Percentiles rank a stretch among this genome's conserved stretches.
phyloP scores from a whole-genome alignment of 495 filamentous ascomycete species.

The Aspergillus conjunctus region DNA sequence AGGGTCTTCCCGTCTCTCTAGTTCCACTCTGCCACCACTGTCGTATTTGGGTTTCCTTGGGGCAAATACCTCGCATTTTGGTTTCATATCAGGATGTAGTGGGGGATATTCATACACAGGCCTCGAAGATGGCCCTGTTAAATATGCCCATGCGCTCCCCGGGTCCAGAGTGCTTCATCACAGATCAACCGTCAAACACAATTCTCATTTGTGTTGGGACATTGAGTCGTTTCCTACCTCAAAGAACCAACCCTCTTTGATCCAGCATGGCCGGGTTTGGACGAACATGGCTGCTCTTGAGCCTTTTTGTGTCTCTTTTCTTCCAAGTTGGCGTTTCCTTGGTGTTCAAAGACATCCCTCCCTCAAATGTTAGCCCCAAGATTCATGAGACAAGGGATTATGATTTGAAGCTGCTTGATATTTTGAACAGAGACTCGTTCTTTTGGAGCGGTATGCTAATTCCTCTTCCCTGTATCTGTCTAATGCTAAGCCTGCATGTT shows the following conservation, averaged over 20 bases:
- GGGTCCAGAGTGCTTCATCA: neutral
- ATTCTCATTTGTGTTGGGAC: neutral
- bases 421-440: constrained; percentile 16
- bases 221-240: neutral
- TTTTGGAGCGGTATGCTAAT: constrained; percentile 24
- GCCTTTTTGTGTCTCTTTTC: constrained; percentile 19
- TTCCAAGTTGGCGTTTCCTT: constrained; percentile 17
- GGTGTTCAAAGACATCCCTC: constrained; percentile 14
- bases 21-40: neutral
- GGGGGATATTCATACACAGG: neutral
- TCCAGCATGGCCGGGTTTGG: constrained; percentile 20
- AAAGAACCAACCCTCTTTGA: neutral
- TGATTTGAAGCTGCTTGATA: constrained; percentile 14
- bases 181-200: neutral
- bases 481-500: constrained; percentile 1
- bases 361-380: constrained; percentile 2
- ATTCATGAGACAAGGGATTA: constrained; percentile 1
- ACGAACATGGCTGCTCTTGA: constrained; percentile 14
- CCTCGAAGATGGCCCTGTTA: neutral
- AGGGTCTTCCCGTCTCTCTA: neutral
- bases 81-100: neutral
- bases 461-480: neutral
- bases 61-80: neutral
- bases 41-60: neutral
- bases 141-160: neutral